Base-by-base conservation (phyloP, 2,329 filamentous ascomycete species). In the Alternaria sp. region DNA sequence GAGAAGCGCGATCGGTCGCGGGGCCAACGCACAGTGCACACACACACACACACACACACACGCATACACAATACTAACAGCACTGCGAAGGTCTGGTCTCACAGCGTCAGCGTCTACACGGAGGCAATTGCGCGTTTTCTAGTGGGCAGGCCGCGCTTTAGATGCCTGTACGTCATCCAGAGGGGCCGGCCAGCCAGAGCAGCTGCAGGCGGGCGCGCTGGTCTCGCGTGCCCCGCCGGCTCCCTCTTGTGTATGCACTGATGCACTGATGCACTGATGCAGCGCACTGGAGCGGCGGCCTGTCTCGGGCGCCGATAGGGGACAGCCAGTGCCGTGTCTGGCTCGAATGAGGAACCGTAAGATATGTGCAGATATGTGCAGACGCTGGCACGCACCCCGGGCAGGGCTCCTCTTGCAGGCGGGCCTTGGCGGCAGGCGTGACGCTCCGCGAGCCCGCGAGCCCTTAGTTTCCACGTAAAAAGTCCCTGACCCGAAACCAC, bases 401-500 rank as follows among this genome's bases (percentile, higher is more conserved):
- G 49, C 60, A 45, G 54, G 28, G 58, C 58, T 55, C 56, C 61
- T 66, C 58, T 54, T 59, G 64, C 62, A 58, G 51, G 60, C 56
- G 60, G 54, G 62, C 37, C 64, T 65, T 63, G 64, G 66, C 61
- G 46, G 46, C 53, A 58, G 60, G 51, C 56, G 51, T 61, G 57
- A 65, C 60, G 62, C 60, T 61, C 62, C 60, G 64, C 57, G 48
- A 58, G 51, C 49, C 62, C 60, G 64, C 57, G 48, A 58, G 51
- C 49, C 59, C 52, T 55, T 63, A 66, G 60, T 62, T 59, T 67
- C 68, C 68, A 71, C 68, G 66, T 65, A 68, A 65, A 65, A 65
- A 66, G 66, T 71, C 69, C 72, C 72, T 72, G 69, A 69, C 60
- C 65, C 63, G 53, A 63, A 63, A 70, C 61, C 65, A 68, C 67